Percentiles rank a stretch among this genome's conserved stretches.
Evolutionary conservation across 108 stramenopile genomes (phyloP).

Genomic region (Schizochytrium sp.): DNA sequence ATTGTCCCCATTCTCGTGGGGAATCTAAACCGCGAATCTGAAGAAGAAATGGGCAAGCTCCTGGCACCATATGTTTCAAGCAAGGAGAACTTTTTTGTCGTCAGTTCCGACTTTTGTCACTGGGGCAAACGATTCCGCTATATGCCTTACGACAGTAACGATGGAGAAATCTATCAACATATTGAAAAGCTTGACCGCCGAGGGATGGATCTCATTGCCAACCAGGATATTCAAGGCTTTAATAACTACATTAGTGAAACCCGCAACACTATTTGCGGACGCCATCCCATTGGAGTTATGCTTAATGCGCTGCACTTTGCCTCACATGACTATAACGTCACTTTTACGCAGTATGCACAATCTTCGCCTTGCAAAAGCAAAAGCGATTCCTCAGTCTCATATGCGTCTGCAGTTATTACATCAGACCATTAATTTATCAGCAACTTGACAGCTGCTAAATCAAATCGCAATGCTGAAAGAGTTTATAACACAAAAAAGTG

Average conservation of each 20-base stretch:
- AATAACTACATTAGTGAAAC: conserved; percentile 65
- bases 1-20: conserved; percentile 72
- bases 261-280: conserved; percentile 73
- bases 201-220: conserved; percentile 69
- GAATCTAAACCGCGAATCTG: conserved; percentile 9
- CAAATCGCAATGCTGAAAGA: too few species aligned
- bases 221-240: conserved; percentile 65
- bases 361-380: not conserved
- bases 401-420: not conserved
- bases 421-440: too few species aligned
- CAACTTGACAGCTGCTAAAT: too few species aligned
- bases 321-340: not conserved
- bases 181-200: conserved; percentile 70
- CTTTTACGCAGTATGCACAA: conserved; percentile 48
- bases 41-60: conserved; percentile 65
- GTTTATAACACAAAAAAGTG: too few species aligned
- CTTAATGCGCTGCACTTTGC: conserved; percentile 4
- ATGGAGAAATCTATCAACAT: conserved; percentile 67
- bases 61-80: conserved; percentile 70
- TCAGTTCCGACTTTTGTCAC: conserved; percentile 75
- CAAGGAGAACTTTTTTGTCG: conserved; percentile 68
- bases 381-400: not conserved
- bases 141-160: conserved; percentile 62
- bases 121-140: conserved; percentile 72
- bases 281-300: conserved; percentile 70